These are phyloP conservation scores for Blattamonas nauphoetae DNA, from an alignment of 78 protist species.

Conservation along the genomic window DNA sequence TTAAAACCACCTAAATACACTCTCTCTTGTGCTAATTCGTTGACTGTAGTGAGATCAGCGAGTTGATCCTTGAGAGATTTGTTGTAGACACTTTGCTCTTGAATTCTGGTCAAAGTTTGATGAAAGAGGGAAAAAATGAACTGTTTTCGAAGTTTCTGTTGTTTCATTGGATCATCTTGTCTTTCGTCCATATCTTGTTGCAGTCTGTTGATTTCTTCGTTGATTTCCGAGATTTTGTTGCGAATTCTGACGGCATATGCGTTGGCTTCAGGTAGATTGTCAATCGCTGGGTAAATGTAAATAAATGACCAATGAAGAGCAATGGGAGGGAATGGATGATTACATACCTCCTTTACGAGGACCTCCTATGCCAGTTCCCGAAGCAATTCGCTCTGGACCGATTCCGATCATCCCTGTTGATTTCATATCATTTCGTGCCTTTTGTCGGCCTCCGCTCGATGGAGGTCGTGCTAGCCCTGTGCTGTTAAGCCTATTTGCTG, in stretches of 20 bases:
- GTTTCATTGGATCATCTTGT: not conserved
- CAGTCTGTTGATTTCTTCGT: not conserved
- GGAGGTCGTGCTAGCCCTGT: no score
- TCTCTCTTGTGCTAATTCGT: not conserved
- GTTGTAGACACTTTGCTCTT: not conserved
- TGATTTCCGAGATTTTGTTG: not conserved
- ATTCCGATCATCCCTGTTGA: no score
- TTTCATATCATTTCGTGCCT: no score
- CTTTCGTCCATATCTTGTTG: not conserved
- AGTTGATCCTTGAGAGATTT: not conserved
- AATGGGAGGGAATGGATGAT: no score
- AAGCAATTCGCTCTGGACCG: no score
- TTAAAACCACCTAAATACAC: not conserved
- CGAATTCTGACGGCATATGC: not conserved
- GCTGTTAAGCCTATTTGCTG: no score
- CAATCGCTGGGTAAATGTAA: no score
- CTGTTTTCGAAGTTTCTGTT: not conserved
- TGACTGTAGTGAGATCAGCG: not conserved
- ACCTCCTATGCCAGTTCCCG: no score
- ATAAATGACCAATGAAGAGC: no score
- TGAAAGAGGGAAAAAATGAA: not conserved
- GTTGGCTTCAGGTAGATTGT: not conserved
- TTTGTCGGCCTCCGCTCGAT: no score
- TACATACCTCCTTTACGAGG: no score
- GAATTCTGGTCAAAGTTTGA: not conserved